A percentile compares a stretch with the other conserved stretches of the same genome.
Conservation (phyloP, 139 green algal species). For the Marvania coccoides region DNA sequence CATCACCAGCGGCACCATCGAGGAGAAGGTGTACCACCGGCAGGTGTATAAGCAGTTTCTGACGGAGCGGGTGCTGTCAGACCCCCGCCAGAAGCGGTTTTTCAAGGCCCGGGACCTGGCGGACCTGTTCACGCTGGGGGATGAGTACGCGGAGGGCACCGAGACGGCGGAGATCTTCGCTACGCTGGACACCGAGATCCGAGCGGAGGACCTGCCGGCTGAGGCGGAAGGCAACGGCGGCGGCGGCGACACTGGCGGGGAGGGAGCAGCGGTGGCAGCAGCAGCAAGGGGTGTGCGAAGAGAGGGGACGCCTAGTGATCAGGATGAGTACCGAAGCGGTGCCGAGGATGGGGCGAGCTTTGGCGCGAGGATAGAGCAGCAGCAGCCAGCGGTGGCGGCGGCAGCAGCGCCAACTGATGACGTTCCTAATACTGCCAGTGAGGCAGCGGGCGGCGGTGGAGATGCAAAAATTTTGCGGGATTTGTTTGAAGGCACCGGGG, state of each 20-base stretch:
- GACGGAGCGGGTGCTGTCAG: slow-evolving; percentile 63
- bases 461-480: slow-evolving; percentile 67
- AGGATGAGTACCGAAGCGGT: slow-evolving; percentile 8
- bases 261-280: background rate
- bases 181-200: slow-evolving; percentile 27
- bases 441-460: background rate
- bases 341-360: background rate
- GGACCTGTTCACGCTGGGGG: slow-evolving; percentile 89
- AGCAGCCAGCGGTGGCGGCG: background rate
- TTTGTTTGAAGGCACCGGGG: slow-evolving; percentile 77
- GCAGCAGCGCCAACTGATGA: background rate
- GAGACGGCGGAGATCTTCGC: slow-evolving; percentile 80
- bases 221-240: slow-evolving; percentile 7
- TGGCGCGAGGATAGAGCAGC: background rate
- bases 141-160: slow-evolving; percentile 49
- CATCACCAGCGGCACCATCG: slow-evolving; percentile 93
- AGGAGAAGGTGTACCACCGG: slow-evolving; percentile 96
- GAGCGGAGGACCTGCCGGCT: background rate
- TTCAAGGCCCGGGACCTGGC: slow-evolving; percentile 83
- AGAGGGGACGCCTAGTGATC: background rate
- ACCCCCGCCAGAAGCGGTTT: slow-evolving; percentile 88
- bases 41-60: slow-evolving; percentile 57
- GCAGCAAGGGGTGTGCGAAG: background rate
- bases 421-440: background rate
- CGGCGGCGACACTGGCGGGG: background rate